phyloP scores from a whole-genome alignment of 1,284 basidiomycete species.

The Malassezia sympodialis region DNA sequence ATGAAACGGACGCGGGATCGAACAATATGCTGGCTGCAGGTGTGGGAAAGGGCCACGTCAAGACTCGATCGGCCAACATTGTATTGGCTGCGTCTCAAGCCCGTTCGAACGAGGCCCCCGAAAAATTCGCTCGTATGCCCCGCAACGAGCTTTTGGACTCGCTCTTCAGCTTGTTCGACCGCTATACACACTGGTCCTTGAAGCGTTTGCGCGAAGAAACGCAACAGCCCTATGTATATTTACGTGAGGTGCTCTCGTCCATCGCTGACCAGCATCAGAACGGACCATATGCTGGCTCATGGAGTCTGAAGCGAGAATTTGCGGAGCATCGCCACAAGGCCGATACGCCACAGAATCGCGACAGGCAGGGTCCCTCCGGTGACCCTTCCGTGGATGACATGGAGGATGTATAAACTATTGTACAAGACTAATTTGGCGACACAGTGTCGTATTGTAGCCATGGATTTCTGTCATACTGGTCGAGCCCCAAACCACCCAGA shows the following conservation, averaged over 20 bases:
- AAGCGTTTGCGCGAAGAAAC: conserved; percentile 67
- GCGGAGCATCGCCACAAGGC: conserved; percentile 2
- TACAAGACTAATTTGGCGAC: neutral
- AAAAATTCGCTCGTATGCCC: conserved; percentile 80
- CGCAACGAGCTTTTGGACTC: conserved; percentile 77
- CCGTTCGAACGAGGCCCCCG: conserved; percentile 11
- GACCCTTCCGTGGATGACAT: neutral
- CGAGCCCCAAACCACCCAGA: conserved; percentile 9
- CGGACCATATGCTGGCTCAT: conserved; percentile 56
- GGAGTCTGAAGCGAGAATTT: conserved; percentile 44
- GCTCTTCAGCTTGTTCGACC: conserved; percentile 69
- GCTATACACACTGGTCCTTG: conserved; percentile 72
- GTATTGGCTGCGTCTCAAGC: conserved; percentile 15
- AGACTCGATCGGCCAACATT: conserved; percentile 23
- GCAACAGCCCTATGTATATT: conserved; percentile 80
- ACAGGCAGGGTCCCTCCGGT: neutral
- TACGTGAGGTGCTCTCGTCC: conserved; percentile 73
- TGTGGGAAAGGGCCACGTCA: conserved; percentile 30
- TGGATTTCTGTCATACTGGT: conserved; percentile 16
- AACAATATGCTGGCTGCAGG: conserved; percentile 48
- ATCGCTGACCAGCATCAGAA: conserved; percentile 71
- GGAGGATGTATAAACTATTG: conserved; percentile 9
- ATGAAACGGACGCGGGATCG: conserved; percentile 43
- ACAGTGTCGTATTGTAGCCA: conserved; percentile 16
- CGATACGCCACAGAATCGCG: neutral